These are phyloP conservation scores for Heimioporus sp. DNA, from an alignment of 768 basidiomycete genomes.

Conservation along the genomic window DNA sequence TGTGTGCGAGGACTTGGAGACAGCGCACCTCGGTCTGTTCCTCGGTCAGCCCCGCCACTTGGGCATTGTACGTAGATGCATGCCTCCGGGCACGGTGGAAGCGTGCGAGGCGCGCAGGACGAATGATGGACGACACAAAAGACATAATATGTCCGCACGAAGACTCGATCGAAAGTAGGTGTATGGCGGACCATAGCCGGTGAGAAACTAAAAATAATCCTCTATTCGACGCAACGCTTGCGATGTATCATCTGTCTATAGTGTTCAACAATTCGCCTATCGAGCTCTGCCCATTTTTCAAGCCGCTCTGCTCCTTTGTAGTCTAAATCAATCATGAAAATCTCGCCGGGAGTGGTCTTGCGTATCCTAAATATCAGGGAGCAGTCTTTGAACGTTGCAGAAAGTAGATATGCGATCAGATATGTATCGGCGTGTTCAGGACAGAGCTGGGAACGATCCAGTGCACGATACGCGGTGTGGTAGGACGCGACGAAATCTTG, in stretches of 20 bases:
- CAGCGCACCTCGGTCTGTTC: conserved; percentile 73
- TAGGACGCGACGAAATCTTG: conserved; percentile 57
- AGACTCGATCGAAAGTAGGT: neutral
- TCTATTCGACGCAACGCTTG: conserved; percentile 22
- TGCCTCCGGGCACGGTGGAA: conserved; percentile 4
- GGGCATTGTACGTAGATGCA: conserved; percentile 63
- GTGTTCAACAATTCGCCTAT: conserved; percentile 57
- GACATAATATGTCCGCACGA: conserved; percentile 5
- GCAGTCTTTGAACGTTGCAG: conserved; percentile 97
- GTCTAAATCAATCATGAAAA: conserved; percentile 85
- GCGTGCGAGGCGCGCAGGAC: conserved; percentile 1
- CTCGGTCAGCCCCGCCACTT: conserved; percentile 73
- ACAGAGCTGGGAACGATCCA: conserved; percentile 38
- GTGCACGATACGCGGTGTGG: conserved; percentile 31
- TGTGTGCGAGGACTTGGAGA: neutral
- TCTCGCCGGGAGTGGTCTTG: conserved; percentile 28
- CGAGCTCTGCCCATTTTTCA: conserved; percentile 69
- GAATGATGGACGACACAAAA: conserved; percentile 8
- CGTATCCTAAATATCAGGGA: conserved; percentile 56
- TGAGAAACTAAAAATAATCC: neutral
- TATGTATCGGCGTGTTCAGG: conserved; percentile 56
- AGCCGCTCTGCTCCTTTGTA: conserved; percentile 69
- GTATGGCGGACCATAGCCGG: conserved; percentile 18
- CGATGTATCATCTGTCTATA: conserved; percentile 30
- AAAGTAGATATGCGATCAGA: conserved; percentile 75